Evolutionary conservation across 139 green algal species (phyloP), one percentile per base, ranked within the genome.

Genomic region (Picochlorum sp.): DNA sequence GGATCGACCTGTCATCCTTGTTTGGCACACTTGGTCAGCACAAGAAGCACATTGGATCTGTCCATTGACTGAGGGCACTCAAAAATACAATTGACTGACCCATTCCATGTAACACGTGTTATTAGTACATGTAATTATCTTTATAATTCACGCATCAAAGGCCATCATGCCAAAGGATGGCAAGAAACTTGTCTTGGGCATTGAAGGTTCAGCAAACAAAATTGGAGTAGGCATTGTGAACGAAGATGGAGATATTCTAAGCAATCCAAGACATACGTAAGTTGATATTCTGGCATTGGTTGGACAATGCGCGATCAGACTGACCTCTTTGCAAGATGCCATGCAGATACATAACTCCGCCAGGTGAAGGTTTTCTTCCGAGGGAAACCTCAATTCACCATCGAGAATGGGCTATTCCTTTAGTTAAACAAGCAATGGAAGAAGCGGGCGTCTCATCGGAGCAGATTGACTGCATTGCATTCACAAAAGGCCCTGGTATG

Each of bases 401-500:
- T 69, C 87, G 88, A 62, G 38, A 72, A 45, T 75, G 72, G 66
- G 57, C 61, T 24, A 16, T 92, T 4, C 18, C 56, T 10, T 68
- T 95, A 6, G 81, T 91, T 18, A 61, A 87, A 50, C 24, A 86
- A 49, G 84, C 85, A 2, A 63, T 95, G 16, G 24, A 80, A 4
- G 72, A 87, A 44, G 88, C 87, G 2, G 49, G 54, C 4, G 16
- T 95, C 13, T 63, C 44, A 3, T 71, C 78, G 2, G 6, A 52
- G 14, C 62, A 92, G 13, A 77, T 96, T 9, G 63, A 70, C 41
- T 77, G 67, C 41, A 82, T 96, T 20, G 84, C 81, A 4, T 96
- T 85, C 71, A 96, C 88, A 20, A 93, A 92, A 75, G 90, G 90
- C 3, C 90, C 90, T 16, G 90, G 90, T 51, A 96, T 96, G 90